Conservation (phyloP, 169 alveolate genomes). For the Neospora caninum region DNA sequence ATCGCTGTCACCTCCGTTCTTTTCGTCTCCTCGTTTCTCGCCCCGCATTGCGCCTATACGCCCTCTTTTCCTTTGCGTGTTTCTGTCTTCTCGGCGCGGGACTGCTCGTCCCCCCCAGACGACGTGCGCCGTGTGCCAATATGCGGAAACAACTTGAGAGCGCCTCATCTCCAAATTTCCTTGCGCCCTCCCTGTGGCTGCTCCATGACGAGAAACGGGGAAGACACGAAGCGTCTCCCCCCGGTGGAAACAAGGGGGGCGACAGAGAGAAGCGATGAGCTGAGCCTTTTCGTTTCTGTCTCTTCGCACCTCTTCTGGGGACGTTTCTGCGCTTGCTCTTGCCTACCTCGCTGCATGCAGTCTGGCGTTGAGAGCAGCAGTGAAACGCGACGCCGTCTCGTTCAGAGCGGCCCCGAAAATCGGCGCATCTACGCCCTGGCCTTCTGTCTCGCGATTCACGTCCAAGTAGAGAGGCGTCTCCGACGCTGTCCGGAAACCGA, state of each 20-base stretch:
- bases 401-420: neutral
- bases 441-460: neutral
- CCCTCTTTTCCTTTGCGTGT: no score
- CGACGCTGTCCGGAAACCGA: neutral
- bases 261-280: no score
- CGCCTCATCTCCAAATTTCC: no score
- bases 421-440: neutral
- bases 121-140: no score
- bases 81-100: no score
- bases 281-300: no score
- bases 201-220: neutral
- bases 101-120: no score
- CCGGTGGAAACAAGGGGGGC: neutral
- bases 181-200: neutral
- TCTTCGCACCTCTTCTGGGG: neutral
- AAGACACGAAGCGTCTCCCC: neutral
- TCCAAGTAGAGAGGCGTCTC: neutral
- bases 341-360: slow-evolving; percentile 23
- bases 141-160: no score
- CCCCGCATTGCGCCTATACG: no score
- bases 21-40: no score
- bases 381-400: neutral
- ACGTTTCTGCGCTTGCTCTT: neutral
- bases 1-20: no score
- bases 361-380: neutral